Base-by-base conservation (phyloP, 306 rosid genomes). In the Pterocarpus macrocarpus region DNA sequence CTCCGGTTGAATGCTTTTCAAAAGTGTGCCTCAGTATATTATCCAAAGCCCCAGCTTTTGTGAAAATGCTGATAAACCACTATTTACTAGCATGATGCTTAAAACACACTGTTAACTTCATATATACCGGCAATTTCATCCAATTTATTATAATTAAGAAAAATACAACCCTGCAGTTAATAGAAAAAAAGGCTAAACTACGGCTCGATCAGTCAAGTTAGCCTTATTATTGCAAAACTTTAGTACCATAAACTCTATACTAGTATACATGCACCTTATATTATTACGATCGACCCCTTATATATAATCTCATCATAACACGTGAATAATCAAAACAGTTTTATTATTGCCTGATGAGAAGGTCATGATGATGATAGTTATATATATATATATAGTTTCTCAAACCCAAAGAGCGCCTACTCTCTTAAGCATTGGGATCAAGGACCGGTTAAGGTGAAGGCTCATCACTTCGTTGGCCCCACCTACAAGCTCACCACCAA, bases 381-480 rank as follows among this genome's bases (percentile, higher is more conserved):
- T 11, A 13, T 4, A 1, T 49, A 49, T 11, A 13, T 4, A 1
- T 5, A n/a, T 44, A 4, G 5, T 35, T 36, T 56, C 5, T 92
- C 85, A 95, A 79, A 95, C 92, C 98, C 99, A 95, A 38, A 93
- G 55, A 22, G 97, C 99, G 2, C 99, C 98, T 39, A 80, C 99
- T 32, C 77, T 83, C 64, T 75, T 86, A 52, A 95, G 99, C 99
- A 93, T 91, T 45, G 99, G 97, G 82, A 91, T 88, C 66, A 95
- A 81, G 91, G 94, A 76, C 5, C 97, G 72, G 55, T 88, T 85
- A 3, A 93, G 94, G 75, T 93, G 99, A 82, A 90, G 99, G 63
- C 94, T 95, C 99, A 93, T 93, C 30, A 95, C 89, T 79, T 95
- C 97, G 81, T 91, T 95, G 75, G 96, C 81, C 63, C 99, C 98